phyloP scores from a whole-genome alignment of 495 filamentous ascomycete species.

The Pyrenula aspistea region DNA sequence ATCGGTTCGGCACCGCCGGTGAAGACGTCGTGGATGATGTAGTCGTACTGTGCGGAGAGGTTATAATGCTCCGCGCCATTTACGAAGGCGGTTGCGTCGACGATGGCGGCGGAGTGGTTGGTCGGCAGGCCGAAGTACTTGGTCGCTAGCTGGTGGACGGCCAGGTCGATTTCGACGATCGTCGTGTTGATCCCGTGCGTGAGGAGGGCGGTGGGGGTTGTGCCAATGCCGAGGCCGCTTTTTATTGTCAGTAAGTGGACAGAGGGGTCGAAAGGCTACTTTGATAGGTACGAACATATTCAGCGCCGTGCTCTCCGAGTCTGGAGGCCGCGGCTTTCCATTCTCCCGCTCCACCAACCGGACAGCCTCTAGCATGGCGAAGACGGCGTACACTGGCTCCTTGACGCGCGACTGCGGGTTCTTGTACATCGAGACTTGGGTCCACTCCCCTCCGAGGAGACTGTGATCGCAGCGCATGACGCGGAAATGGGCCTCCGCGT shows the following conservation, averaged over 20 bases:
- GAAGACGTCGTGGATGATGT: constrained; percentile 98
- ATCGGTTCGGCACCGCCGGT: constrained; percentile 90
- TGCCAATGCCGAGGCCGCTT: constrained; percentile 87
- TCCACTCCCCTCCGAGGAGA: constrained; percentile 90
- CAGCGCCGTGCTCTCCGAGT: constrained; percentile 63
- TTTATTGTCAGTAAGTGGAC: too few species aligned
- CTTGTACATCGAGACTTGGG: constrained; percentile 17
- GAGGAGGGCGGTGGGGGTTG: constrained; percentile 74
- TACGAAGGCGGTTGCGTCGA: constrained; percentile 72
- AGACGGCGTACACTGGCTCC: constrained; percentile 88
- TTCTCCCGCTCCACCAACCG: constrained; percentile 54
- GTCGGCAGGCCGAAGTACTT: constrained; percentile 70
- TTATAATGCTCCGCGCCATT: constrained; percentile 29
- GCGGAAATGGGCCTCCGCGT: constrained; percentile 53
- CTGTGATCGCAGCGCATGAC: constrained; percentile 91
- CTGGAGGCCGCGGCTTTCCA: constrained; percentile 29
- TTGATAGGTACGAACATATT: constrained; percentile 46
- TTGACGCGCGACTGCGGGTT: constrained; percentile 35
- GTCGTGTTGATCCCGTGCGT: constrained; percentile 84
- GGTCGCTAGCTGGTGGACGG: constrained; percentile 68
- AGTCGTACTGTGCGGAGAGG: constrained; percentile 52
- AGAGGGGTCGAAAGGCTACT: too few species aligned
- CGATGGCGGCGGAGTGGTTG: constrained; percentile 70
- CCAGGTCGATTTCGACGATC: constrained; percentile 85
- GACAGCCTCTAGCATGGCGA: constrained; percentile 85